Evolutionary conservation across 805 yeast genomes (phyloP), one percentile per base, ranked within the genome.

Genomic region (Groenewaldozyma salmanticensis): DNA sequence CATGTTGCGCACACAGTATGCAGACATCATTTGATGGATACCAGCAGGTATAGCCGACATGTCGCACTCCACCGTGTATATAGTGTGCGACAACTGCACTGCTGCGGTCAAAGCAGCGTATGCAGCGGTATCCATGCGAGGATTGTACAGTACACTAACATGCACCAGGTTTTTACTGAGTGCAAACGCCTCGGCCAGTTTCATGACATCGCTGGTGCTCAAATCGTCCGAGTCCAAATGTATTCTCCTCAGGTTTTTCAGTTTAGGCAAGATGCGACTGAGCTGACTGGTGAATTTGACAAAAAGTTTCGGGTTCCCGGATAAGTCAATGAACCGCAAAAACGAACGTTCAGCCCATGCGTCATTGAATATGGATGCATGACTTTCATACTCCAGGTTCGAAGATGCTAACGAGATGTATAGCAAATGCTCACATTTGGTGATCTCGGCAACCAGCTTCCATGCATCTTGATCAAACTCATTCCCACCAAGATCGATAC

Each of bases 401-500:
- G 90, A 77, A 21, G 81, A 68, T 55, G 80, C 79, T 44, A 84
- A 58, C 37, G 94, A 79, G 31, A 81, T 55, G 51, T 76, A 72
- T 38, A 62, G 54, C 45, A 75, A 51, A 16, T 63, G 35, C 42
- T 57, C 29, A 48, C 50, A 45, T 51, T 44, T 13, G 46, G 57
- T 31, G 17, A 52, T 24, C 9, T 36, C 31, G 9, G 40, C 35
- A 9, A 13, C 29, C 16, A 43, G 43, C 2, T 48, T 40, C 4
- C 42, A 49, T 45, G 51, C 45, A 38, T 45, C 48, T 3, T 52
- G 60, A 44, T 56, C 55, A 42, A 58, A 61, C 55, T 84, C 88
- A 56, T 88, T 88, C 54, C 80, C 88, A 2, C 94, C 94, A 17
- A 88, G 52, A 64, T 87, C 96, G 4, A 88, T 59, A 3, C 96